Conservation (phyloP, 2,329 filamentous ascomycete genomes). For the Aspergillus hiratsukae region DNA sequence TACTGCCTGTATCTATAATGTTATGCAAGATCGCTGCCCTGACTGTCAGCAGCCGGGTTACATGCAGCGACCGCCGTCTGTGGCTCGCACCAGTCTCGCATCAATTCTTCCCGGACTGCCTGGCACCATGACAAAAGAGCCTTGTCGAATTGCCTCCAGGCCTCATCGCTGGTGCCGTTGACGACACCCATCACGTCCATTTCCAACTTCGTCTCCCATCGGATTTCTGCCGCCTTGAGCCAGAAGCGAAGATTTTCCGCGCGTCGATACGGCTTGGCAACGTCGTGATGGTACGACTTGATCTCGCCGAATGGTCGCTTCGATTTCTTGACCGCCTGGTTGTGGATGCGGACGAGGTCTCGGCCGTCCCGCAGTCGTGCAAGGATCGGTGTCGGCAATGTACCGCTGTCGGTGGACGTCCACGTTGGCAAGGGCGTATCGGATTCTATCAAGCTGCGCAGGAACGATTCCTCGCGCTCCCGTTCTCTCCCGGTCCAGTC, state of each 20-base stretch:
- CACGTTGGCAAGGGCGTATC: constrained; percentile 62
- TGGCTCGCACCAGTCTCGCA: constrained; percentile 59
- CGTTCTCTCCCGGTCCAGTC: constrained; percentile 73
- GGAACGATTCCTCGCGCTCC: constrained; percentile 75
- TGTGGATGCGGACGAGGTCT: constrained; percentile 80
- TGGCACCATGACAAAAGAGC: constrained; percentile 80
- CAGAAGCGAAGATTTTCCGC: constrained; percentile 94
- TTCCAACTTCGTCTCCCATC: constrained; percentile 81
- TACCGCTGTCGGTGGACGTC: constrained; percentile 52
- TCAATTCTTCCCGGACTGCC: constrained; percentile 77
- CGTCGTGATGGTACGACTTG: constrained; percentile 84
- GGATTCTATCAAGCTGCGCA: constrained; percentile 64
- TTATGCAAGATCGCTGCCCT: constrained; percentile 6
- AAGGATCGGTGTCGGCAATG: constrained; percentile 63
- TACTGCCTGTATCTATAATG: background rate
- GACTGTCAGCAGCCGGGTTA: constrained; percentile 16
- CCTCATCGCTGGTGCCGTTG: constrained; percentile 60
- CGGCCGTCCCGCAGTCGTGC: constrained; percentile 71
- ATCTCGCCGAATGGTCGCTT: constrained; percentile 85
- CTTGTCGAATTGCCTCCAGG: constrained; percentile 77
- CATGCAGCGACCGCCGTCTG: constrained; percentile 22
- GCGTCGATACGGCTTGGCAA: constrained; percentile 86
- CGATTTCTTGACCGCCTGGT: constrained; percentile 79
- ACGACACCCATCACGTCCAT: constrained; percentile 85
- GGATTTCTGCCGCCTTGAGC: constrained; percentile 90